phyloP scores from a whole-genome alignment of 495 filamentous ascomycete genomes.

The Amniculicola lignicola region DNA sequence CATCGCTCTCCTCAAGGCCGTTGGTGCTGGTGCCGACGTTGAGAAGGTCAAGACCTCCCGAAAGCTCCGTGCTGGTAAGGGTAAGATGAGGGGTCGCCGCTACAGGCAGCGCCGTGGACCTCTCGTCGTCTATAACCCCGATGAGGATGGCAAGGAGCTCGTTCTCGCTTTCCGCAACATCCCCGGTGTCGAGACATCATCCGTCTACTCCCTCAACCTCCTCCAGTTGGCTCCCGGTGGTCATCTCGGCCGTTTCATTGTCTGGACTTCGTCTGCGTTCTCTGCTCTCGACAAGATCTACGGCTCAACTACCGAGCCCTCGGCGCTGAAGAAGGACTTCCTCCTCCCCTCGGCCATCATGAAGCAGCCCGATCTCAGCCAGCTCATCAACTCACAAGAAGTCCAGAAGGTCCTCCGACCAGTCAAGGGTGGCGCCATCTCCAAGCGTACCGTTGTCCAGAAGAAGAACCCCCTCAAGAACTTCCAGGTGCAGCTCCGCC shows the following conservation, averaged over 20 bases:
- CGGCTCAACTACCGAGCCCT: slow-evolving; percentile 79
- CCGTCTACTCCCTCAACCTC: slow-evolving; percentile 94
- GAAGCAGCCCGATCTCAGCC: slow-evolving; percentile 85
- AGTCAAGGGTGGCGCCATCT: slow-evolving; percentile 81
- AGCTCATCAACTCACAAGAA: slow-evolving; percentile 98
- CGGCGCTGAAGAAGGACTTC: slow-evolving; percentile 96
- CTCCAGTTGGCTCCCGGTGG: slow-evolving; percentile 98
- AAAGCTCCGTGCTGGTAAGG: slow-evolving; percentile 96
- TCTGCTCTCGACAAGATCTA: slow-evolving; percentile 94
- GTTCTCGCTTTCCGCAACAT: slow-evolving; percentile 95
- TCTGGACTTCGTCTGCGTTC: slow-evolving; percentile 98
- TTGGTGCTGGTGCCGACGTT: slow-evolving; percentile 86
- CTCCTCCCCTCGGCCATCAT: slow-evolving; percentile 85
- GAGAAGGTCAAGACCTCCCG: slow-evolving; percentile 89
- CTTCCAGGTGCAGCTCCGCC: slow-evolving; percentile 92
- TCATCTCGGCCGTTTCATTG: slow-evolving; percentile 96
- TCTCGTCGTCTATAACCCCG: slow-evolving; percentile 91
- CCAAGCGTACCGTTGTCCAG: slow-evolving; percentile 86
- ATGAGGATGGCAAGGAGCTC: slow-evolving; percentile 87
- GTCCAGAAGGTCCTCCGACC: slow-evolving; percentile 89
- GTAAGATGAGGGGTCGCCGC: slow-evolving; percentile 91
- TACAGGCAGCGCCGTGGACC: slow-evolving; percentile 96
- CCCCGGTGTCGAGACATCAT: slow-evolving; percentile 93
- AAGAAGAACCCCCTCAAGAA: slow-evolving; percentile 99
- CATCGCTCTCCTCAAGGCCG: slow-evolving; percentile 76